A percentile compares a stretch with the other conserved stretches of the same genome.
These are phyloP conservation scores for Pulveroboletus sp. DNA, from an alignment of 1,284 basidiomycete genomes.

Conservation along the genomic window DNA sequence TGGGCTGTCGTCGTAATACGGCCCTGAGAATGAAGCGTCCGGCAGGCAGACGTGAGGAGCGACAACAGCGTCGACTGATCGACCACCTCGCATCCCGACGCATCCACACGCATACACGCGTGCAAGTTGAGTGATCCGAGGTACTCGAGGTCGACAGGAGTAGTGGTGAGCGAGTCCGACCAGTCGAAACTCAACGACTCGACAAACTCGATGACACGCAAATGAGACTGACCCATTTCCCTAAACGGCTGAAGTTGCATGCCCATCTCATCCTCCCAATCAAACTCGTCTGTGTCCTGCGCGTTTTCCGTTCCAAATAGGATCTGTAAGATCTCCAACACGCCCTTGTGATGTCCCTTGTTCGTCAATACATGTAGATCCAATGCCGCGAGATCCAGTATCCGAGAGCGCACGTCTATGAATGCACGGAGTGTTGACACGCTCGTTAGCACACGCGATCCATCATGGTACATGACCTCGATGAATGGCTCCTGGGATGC, in stretches of 20 bases:
- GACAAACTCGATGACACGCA: slow-evolving; percentile 85
- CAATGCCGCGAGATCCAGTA: slow-evolving; percentile 85
- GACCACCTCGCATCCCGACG: slow-evolving; percentile 79
- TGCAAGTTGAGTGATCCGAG: slow-evolving; percentile 73
- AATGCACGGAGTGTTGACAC: slow-evolving; percentile 76
- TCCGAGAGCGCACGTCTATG: slow-evolving; percentile 80
- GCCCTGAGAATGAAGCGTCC: slow-evolving; percentile 67
- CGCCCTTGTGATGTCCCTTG: slow-evolving; percentile 71
- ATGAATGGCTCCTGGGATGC: slow-evolving; percentile 57
- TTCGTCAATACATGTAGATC: slow-evolving; percentile 88
- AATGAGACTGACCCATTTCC: slow-evolving; percentile 77
- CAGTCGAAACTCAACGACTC: slow-evolving; percentile 87
- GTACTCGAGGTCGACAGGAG: slow-evolving; percentile 65
- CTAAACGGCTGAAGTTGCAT: slow-evolving; percentile 54
- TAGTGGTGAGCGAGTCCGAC: slow-evolving; percentile 71
- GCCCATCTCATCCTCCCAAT: slow-evolving; percentile 44
- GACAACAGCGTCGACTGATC: slow-evolving; percentile 72
- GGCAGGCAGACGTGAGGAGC: slow-evolving; percentile 62
- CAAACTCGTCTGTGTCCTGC: slow-evolving; percentile 44
- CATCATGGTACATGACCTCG: slow-evolving; percentile 71
- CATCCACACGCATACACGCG: slow-evolving; percentile 71
- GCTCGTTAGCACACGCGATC: slow-evolving; percentile 72
- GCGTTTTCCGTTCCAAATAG: slow-evolving; percentile 67
- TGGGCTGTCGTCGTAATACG: slow-evolving; percentile 63
- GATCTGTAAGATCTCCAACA: slow-evolving; percentile 70